phyloP scores from a whole-genome alignment of 768 basidiomycete genomes.

The Auriscalpium microsporum region DNA sequence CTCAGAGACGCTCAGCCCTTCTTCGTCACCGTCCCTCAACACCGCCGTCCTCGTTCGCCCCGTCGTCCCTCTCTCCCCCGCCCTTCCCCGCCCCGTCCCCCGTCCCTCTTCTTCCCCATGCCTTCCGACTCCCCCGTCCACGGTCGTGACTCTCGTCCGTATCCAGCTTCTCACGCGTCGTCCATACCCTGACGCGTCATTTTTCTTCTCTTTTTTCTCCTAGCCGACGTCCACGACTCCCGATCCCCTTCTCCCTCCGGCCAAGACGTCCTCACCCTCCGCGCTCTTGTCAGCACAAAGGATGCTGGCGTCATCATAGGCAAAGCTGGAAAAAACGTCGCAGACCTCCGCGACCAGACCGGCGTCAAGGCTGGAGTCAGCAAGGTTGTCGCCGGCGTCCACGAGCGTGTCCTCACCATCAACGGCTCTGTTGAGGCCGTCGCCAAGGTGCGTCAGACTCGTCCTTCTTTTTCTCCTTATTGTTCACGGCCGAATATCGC shows the following conservation, averaged over 20 bases:
- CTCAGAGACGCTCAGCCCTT: constrained; percentile 1
- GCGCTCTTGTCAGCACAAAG: constrained; percentile 93
- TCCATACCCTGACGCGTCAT: constrained; percentile 14
- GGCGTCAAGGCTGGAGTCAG: constrained; percentile 98
- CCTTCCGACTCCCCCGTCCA: constrained; percentile 52
- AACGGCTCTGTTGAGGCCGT: constrained; percentile 88
- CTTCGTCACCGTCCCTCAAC: constrained; percentile 13
- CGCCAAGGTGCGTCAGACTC: constrained; percentile 56
- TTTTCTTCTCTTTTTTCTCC: constrained; percentile 16
- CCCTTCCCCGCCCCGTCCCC: constrained; percentile 25
- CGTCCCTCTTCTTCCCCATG: constrained; percentile 37
- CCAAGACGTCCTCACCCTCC: constrained; percentile 76
- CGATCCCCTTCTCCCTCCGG: constrained; percentile 67
- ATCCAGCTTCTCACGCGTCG: constrained; percentile 2
- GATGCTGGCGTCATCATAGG: constrained; percentile 97
- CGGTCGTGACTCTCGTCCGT: constrained; percentile 44
- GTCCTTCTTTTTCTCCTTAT: constrained; percentile 11
- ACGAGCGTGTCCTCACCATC: constrained; percentile 94
- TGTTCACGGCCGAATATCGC: constrained; percentile 5
- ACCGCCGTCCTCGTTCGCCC: constrained; percentile 18
- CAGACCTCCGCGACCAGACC: constrained; percentile 89
- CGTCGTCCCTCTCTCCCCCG: constrained; percentile 20
- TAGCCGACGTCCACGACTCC: constrained; percentile 57
- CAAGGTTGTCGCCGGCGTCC: constrained; percentile 96
- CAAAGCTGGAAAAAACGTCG: constrained; percentile 95